Conservation (phyloP, 768 basidiomycete species). For the Lentinula edodes region DNA sequence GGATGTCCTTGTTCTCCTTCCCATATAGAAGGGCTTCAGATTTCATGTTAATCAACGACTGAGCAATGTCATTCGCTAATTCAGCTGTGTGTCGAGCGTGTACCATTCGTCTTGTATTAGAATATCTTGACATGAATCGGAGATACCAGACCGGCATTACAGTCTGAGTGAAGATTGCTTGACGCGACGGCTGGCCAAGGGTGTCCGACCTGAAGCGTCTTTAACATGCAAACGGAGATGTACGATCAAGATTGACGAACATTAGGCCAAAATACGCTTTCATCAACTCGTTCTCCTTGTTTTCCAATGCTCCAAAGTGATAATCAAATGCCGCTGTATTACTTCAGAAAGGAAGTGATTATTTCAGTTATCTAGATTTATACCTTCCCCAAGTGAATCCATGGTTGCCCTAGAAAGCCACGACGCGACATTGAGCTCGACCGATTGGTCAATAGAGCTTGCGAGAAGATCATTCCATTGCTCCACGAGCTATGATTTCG, state of each 20-base stretch:
- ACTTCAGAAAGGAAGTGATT: not conserved
- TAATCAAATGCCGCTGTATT: constrained; percentile 48
- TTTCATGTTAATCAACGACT: constrained; percentile 42
- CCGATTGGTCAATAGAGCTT: constrained; percentile 31
- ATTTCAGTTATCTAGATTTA: not conserved
- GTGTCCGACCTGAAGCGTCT: constrained; percentile 36
- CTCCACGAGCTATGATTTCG: constrained; percentile 32
- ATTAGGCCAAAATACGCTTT: constrained; percentile 49
- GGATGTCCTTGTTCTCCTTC: constrained; percentile 45
- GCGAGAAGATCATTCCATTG: constrained; percentile 50
- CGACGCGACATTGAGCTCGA: constrained; percentile 41
- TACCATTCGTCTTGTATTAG: constrained; percentile 36
- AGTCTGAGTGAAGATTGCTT: constrained; percentile 43
- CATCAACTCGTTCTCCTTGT: constrained; percentile 46
- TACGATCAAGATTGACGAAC: constrained; percentile 15
- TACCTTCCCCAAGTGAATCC: constrained; percentile 49
- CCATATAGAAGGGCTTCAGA: constrained; percentile 41
- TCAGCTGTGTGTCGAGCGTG: constrained; percentile 41
- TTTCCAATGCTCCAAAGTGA: constrained; percentile 47
- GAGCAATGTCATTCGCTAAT: constrained; percentile 39
- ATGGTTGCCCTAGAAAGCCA: constrained; percentile 47
- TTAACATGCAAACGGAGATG: constrained; percentile 3
- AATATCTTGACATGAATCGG: constrained; percentile 39
- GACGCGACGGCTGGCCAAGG: constrained; percentile 40
- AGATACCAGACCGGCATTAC: constrained; percentile 42